Evolutionary conservation across 2,329 filamentous ascomycete species (phyloP), one percentile per base, ranked within the genome.

Genomic region (Lasiodiplodia hormozganensis): DNA sequence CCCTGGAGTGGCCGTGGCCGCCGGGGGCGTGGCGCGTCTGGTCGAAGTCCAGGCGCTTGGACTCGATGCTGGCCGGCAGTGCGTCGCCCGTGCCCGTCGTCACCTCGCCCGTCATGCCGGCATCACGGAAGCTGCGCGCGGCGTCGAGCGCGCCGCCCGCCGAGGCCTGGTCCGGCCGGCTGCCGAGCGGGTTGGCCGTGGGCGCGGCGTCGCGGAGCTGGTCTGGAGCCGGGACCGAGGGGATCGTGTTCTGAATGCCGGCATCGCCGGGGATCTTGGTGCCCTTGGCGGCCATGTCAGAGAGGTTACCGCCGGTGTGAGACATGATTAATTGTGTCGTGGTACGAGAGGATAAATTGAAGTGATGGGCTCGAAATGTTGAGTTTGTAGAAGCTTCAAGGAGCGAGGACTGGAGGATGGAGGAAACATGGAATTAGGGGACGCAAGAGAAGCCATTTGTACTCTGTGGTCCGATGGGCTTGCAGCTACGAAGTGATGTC

Each of bases 101-200:
- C 23, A 80, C 74, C 36, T 79, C 79, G 4, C 72, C 76, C 2
- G 78, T 79, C 2, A 72, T 70, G 12, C 77, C 77, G 3, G 72
- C 73, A 69, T 80, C 79, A 47, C 70, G 71, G 52, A 72, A 67
- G 11, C 72, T 70, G 47, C 77, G 74, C 4, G 85, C 81, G 68
- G 86, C 81, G 57, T 85, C 83, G 38, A 78, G 82, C 8, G 78
- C 73, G 69, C 87, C 86, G 69, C 84, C 82, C 8, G 82, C 84
- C 0, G 83, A 84, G 21, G 77, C 76, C n/a, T 80, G 80, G 47
- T 76, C 76, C 5, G 77, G 72, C 58, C 76, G 72, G 54, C 76
- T 72, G 14, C 78, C 80, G 18, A 81, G 68, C 31, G 78, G 76
- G 28, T 79, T 76, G 51, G 80, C 11, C 2, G 43, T 47, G 43